phyloP scores from a whole-genome alignment of 2,329 filamentous ascomycete species.

The Leptographium procerum region DNA sequence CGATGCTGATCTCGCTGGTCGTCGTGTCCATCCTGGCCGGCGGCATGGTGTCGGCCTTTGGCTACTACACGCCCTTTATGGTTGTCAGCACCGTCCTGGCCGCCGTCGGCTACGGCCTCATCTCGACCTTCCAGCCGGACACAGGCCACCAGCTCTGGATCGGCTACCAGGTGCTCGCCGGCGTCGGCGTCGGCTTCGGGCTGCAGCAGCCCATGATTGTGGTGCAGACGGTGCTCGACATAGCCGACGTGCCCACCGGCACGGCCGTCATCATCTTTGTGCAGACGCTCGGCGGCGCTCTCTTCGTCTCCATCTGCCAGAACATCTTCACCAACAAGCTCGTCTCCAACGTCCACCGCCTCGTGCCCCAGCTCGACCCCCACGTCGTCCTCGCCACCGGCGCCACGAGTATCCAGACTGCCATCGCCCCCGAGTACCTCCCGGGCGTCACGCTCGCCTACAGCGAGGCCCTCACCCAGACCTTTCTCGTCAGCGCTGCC shows the following conservation, averaged over 20 bases:
- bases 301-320: conserved; percentile 35
- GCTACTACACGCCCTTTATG: conserved; percentile 51
- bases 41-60: conserved; percentile 36
- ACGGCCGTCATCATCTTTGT: conserved; percentile 45
- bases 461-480: conserved; percentile 19
- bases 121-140: conserved; percentile 41
- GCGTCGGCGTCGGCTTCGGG: conserved; percentile 47
- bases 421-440: conserved; percentile 10
- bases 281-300: conserved; percentile 47
- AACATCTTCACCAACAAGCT: conserved; percentile 31
- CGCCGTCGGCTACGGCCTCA: conserved; percentile 42
- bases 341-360: conserved; percentile 16
- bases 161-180: conserved; percentile 45
- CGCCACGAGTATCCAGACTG: conserved; percentile 13
- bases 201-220: conserved; percentile 48
- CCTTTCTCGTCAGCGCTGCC: conserved; percentile 23
- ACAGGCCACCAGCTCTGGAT: conserved; percentile 44
- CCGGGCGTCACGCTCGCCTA: conserved; percentile 20
- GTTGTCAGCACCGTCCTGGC: conserved; percentile 36
- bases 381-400: conserved; percentile 15
- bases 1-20: conserved; percentile 43
- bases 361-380: conserved; percentile 17
- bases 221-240: conserved; percentile 40
- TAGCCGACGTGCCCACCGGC: conserved; percentile 43
- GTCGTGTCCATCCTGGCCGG: conserved; percentile 37